Base-by-base conservation (phyloP, 305 asterid species). In the Fraxinus ornus region DNA sequence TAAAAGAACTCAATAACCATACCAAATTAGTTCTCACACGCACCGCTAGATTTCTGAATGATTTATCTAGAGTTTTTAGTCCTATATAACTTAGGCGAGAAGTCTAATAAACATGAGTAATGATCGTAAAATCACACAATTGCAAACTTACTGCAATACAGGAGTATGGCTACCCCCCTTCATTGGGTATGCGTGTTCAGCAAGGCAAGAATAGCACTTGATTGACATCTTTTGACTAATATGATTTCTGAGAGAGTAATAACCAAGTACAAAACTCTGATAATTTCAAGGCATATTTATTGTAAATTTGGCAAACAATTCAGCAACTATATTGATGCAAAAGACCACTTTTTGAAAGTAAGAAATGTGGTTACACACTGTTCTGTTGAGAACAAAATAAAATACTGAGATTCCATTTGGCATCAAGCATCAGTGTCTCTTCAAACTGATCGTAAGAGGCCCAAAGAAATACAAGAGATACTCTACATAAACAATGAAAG, bases 401-500 rank as follows among this genome's bases (percentile, higher is more conserved):
- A 9, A 21, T 19, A 57, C 8, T 17, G 49, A 44, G 47, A 71
- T 32, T 32, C 24, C 41, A 33, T 71, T 55, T 52, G 10, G 39
- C 78, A 19, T 72, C 6, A 35, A 82, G 60, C 85, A 60, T 78
- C 77, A 33, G 60, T 12, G 24, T 77, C 17, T 15, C 44, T 79
- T 41, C 22, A 35, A 44, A 70, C 71, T 78, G 64, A 41, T 74
- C 26, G n/a, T 71, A 33, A 72, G 76, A 72, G 47, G 76, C 33
- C 37, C 37, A 32, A 72, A 72, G 33, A 24, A 66, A 66, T 39
- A 6, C 41, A 13, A 28, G 47, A 72, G 41, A 71, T 47, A 13
- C 41, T 71, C 24, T 70, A 32, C 41, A 32, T 19, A 70, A 70
- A 32, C 76, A 70, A 70, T 28, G 37, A 28, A 35, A 33, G 12